Percentiles rank a stretch among this genome's conserved stretches.
These are phyloP conservation scores for Neospermospora avenae DNA, from an alignment of 2,329 filamentous ascomycete genomes.

Conservation along the genomic window DNA sequence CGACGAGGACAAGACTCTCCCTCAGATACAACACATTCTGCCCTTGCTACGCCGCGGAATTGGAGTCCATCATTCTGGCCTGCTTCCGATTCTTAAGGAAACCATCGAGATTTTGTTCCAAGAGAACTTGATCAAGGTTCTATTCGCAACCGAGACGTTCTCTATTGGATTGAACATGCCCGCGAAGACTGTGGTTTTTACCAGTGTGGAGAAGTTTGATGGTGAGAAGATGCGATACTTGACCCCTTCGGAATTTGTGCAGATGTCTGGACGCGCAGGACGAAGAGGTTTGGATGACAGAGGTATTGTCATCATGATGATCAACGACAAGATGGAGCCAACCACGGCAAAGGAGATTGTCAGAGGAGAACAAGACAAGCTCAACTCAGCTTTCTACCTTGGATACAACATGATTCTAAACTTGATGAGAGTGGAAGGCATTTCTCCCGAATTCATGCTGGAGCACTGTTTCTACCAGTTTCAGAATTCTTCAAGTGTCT, in stretches of 20 bases:
- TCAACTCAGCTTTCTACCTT: conserved; percentile 96
- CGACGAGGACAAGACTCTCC: conserved; percentile 82
- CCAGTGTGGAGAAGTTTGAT: conserved; percentile 92
- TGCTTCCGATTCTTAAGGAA: conserved; percentile 94
- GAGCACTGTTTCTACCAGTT: conserved; percentile 98
- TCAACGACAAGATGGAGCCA: conserved; percentile 93
- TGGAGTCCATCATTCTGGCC: conserved; percentile 93
- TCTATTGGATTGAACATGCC: conserved; percentile 99
- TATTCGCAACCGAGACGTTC: conserved; percentile 98
- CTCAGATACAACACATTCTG: conserved; percentile 87
- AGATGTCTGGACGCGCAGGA: conserved; percentile 97
- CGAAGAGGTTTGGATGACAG: conserved; percentile 96
- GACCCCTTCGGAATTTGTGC: conserved; percentile 93
- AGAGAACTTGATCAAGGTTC: conserved; percentile 93
- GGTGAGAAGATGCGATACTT: conserved; percentile 77
- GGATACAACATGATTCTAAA: conserved; percentile 99
- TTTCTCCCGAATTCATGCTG: conserved; percentile 98
- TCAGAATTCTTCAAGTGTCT: conserved; percentile 88
- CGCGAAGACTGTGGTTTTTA: conserved; percentile 98
- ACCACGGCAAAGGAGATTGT: conserved; percentile 93
- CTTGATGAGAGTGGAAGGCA: conserved; percentile 94
- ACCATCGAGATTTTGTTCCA: conserved; percentile 99
- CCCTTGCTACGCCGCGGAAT: conserved; percentile 88
- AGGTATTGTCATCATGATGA: conserved; percentile 99
- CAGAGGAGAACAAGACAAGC: conserved; percentile 90